Conservation (phyloP, 2,329 filamentous ascomycete genomes). For the Ophiostoma piceae region DNA sequence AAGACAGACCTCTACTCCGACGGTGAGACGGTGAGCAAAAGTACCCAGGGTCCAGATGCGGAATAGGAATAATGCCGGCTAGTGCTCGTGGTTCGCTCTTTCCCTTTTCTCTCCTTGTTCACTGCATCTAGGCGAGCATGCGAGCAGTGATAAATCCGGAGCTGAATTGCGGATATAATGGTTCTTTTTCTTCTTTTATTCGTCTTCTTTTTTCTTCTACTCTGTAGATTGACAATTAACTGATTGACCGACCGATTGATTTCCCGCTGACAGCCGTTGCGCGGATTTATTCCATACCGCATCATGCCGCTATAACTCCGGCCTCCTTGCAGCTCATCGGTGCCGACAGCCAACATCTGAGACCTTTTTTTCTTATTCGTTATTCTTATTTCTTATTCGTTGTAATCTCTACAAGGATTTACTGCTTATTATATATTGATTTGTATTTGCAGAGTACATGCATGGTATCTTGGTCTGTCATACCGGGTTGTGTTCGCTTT, state of each 20-base stretch:
- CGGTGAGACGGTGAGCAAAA: constrained; percentile 1
- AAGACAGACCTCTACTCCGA: background rate
- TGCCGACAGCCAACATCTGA: background rate
- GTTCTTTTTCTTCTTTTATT: background rate
- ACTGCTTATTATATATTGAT: background rate
- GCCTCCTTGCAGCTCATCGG: background rate
- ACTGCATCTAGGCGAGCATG: background rate
- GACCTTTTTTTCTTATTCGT: background rate
- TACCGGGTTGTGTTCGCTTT: background rate
- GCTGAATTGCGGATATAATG: background rate
- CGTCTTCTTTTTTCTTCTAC: background rate
- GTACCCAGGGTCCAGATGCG: background rate
- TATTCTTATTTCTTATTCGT: too few relatives aligned
- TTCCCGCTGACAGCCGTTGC: background rate
- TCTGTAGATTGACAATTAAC: too few relatives aligned
- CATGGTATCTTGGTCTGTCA: background rate
- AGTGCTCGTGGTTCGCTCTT: background rate
- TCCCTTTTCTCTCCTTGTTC: too few relatives aligned
- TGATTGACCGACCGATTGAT: background rate
- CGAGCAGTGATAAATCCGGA: background rate
- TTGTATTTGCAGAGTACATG: background rate
- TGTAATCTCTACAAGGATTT: too few relatives aligned
- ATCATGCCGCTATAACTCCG: background rate
- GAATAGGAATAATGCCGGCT: background rate
- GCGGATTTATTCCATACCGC: background rate